A percentile compares a stretch with the other conserved stretches of the same genome.
phyloP scores from a whole-genome alignment of 2,329 filamentous ascomycete genomes.

The Madurella fahalii region DNA sequence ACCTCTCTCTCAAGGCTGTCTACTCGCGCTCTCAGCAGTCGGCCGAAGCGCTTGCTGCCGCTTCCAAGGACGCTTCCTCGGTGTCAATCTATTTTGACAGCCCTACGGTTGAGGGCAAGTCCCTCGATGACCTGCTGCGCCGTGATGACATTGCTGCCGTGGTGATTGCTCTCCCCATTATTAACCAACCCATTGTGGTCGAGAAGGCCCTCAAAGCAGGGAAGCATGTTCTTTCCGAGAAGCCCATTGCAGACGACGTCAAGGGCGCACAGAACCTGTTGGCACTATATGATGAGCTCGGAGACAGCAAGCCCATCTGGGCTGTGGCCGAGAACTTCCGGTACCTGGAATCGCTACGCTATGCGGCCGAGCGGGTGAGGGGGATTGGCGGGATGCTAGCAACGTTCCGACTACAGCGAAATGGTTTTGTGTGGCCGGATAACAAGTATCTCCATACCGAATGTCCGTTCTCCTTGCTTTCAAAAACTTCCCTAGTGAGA shows the following conservation, averaged over 20 bases:
- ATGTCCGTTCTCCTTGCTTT: conserved; percentile 29
- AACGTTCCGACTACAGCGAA: conserved; percentile 40
- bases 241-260: conserved; percentile 60
- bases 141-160: conserved; percentile 53
- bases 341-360: conserved; percentile 41
- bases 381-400: conserved; percentile 30
- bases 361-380: conserved; percentile 23
- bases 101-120: conserved; percentile 39
- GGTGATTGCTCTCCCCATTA: conserved; percentile 60
- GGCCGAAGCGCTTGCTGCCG: conserved; percentile 42
- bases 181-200: conserved; percentile 55
- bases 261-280: conserved; percentile 27
- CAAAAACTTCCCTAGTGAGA: not conserved
- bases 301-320: conserved; percentile 40
- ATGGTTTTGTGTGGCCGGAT: conserved; percentile 39
- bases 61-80: conserved; percentile 17
- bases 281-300: conserved; percentile 27
- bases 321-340: conserved; percentile 71
- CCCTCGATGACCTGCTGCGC: conserved; percentile 48
- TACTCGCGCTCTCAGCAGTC: conserved; percentile 61
- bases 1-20: conserved; percentile 57
- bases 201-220: conserved; percentile 57
- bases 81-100: conserved; percentile 57
- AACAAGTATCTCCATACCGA: conserved; percentile 49
- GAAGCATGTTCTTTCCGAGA: conserved; percentile 68